These are phyloP conservation scores for Meyerozyma guilliermondii DNA, from an alignment of 1,139 yeast genomes.

Conservation along the genomic window DNA sequence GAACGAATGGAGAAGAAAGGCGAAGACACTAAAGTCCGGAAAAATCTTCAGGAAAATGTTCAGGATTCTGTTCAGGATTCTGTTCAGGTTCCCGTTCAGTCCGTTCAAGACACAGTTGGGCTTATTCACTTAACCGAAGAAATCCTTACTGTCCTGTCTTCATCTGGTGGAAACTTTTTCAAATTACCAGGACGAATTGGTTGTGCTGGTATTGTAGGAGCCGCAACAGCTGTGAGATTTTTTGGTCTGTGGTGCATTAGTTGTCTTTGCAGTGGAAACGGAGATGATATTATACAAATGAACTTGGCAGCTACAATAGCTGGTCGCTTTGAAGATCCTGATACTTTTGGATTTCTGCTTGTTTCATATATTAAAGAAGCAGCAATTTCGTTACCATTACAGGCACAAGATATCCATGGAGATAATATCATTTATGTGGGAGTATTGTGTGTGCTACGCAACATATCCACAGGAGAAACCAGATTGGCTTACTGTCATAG, in stretches of 20 bases:
- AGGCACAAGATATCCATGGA: constrained; percentile 4
- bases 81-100: no score
- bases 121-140: constrained; percentile 13
- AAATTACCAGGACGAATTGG: constrained; percentile 48
- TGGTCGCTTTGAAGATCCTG: constrained; percentile 2
- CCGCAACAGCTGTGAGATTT: constrained; percentile 29
- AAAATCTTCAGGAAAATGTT: no score
- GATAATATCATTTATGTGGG: constrained; percentile 27
- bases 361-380: neutral
- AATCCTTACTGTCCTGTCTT: constrained; percentile 16
- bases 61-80: no score
- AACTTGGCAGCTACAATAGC: constrained; percentile 30
- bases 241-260: constrained; percentile 15
- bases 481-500: constrained; percentile 37
- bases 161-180: constrained; percentile 52
- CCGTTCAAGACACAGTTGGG: constrained; percentile 35
- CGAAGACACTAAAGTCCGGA: no score
- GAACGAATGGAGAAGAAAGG: constrained; percentile 3
- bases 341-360: neutral
- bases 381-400: neutral
- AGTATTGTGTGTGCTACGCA: constrained; percentile 20
- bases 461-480: constrained; percentile 9
- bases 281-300: constrained; percentile 46
- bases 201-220: constrained; percentile 48
- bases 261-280: constrained; percentile 52